Percentiles rank a stretch among this genome's conserved stretches.
phyloP scores from a whole-genome alignment of 2,329 filamentous ascomycete species.

The Aspergillus melleus region DNA sequence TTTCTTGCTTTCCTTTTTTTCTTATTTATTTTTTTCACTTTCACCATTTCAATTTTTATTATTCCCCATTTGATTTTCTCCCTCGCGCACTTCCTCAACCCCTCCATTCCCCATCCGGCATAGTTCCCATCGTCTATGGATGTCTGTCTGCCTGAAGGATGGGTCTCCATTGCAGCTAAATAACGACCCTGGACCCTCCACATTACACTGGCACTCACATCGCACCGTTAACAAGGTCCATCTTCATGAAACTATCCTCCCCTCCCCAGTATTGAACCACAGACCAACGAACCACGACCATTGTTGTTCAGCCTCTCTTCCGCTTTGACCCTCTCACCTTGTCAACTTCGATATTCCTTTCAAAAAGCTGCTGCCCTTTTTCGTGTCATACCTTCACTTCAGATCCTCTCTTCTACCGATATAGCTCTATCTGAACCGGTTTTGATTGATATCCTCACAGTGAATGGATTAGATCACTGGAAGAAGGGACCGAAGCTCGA shows the following conservation, averaged over 20 bases:
- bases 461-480: not conserved
- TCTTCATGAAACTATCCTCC: conserved; percentile 14
- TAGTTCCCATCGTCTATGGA: conserved; percentile 16
- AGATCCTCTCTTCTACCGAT: conserved; percentile 16
- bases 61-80: conserved; percentile 13
- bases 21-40: conserved; percentile 15
- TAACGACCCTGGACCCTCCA: conserved; percentile 43
- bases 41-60: conserved; percentile 15
- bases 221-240: conserved; percentile 23
- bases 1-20: conserved; percentile 13
- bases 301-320: conserved; percentile 22
- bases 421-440: conserved; percentile 8
- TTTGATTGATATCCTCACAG: conserved; percentile 7
- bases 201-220: conserved; percentile 26
- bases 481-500: conserved; percentile 8
- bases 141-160: conserved; percentile 25
- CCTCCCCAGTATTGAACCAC: conserved; percentile 26
- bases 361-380: conserved; percentile 17
- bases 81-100: conserved; percentile 9
- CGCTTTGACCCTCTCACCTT: conserved; percentile 26
- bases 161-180: conserved; percentile 37
- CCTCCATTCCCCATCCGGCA: conserved; percentile 16
- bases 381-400: conserved; percentile 15
- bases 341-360: conserved; percentile 21
- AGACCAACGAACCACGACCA: conserved; percentile 27